phyloP scores from a whole-genome alignment of 495 filamentous ascomycete species.

The Ascodesmis nigricans region DNA sequence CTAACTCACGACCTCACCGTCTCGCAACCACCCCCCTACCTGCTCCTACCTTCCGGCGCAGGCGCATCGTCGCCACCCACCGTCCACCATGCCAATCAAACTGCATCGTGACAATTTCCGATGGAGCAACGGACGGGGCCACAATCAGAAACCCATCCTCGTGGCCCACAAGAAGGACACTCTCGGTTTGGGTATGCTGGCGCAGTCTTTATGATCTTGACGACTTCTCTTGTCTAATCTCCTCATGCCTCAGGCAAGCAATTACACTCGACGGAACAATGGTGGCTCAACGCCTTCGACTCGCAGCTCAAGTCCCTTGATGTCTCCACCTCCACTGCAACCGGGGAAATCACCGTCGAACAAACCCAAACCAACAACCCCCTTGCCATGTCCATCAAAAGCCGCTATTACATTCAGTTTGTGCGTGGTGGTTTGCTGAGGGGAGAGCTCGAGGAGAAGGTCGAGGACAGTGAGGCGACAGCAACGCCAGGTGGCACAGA shows the following conservation, averaged over 20 bases:
- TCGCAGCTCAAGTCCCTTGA: constrained; percentile 15
- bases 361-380: too few species aligned
- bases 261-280: constrained; percentile 2
- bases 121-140: constrained; percentile 21
- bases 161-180: constrained; percentile 20
- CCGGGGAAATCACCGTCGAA: constrained; percentile 37
- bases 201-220: too few species aligned
- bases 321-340: constrained; percentile 29
- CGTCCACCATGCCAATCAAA: constrained; percentile 16
- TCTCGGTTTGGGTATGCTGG: constrained; percentile 15
- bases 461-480: constrained; percentile 25
- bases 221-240: too few species aligned
- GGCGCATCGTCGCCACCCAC: too few species aligned
- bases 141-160: constrained; percentile 18
- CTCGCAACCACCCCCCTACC: not conserved
- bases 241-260: too few species aligned
- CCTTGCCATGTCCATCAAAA: too few species aligned
- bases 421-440: constrained; percentile 40
- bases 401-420: too few species aligned
- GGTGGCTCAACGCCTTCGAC: too few species aligned
- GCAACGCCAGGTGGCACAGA: constrained; percentile 68
- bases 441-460: constrained; percentile 22
- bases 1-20: not conserved
- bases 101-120: constrained; percentile 17
- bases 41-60: constrained; percentile 4